Percentiles rank a stretch among this genome's conserved stretches.
Evolutionary conservation across 352 stramenopile species (phyloP).

Genomic region (Phytophthora sojae): DNA sequence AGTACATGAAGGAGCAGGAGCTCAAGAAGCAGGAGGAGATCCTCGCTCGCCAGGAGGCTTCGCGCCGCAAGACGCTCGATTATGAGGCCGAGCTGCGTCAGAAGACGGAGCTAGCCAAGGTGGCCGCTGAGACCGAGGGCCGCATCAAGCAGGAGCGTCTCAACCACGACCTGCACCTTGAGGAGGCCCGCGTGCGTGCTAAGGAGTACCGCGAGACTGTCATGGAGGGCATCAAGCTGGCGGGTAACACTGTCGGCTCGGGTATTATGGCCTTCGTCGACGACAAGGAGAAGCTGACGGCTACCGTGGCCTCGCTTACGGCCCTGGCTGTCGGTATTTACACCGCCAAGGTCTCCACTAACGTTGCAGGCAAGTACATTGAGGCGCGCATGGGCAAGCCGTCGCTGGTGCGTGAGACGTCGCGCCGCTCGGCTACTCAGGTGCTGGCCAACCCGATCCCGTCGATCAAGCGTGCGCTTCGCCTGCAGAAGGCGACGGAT

Average conservation of each 20-base stretch:
- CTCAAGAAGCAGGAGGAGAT: conserved; percentile 99
- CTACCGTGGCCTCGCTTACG: conserved; percentile 95
- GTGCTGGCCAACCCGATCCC: conserved; percentile 87
- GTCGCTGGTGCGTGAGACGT: conserved; percentile 98
- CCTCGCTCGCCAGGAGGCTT: conserved; percentile 94
- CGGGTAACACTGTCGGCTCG: conserved; percentile 93
- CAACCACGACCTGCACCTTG: conserved; percentile 98
- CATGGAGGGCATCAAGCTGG: conserved; percentile 96
- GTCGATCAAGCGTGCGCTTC: conserved; percentile 90
- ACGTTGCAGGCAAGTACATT: conserved; percentile 95
- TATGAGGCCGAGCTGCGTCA: conserved; percentile 96
- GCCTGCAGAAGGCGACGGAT: conserved; percentile 91
- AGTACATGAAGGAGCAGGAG: conserved; percentile 96
- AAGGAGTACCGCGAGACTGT: conserved; percentile 94
- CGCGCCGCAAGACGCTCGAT: conserved; percentile 97
- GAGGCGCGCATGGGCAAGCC: conserved; percentile 97
- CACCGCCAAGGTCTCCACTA: conserved; percentile 93
- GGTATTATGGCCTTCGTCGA: conserved; percentile 95
- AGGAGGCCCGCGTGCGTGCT: conserved; percentile 94
- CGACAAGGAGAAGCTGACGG: conserved; percentile 96
- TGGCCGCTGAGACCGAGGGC: conserved; percentile 95
- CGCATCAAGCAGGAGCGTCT: conserved; percentile 97
- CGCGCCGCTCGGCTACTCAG: conserved; percentile 84
- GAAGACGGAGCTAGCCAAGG: conserved; percentile 96
- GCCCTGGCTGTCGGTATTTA: conserved; percentile 97